Percentiles rank a stretch among this genome's conserved stretches.
Evolutionary conservation across 768 basidiomycete genomes (phyloP).

Genomic region (Naganishia onofrii): DNA sequence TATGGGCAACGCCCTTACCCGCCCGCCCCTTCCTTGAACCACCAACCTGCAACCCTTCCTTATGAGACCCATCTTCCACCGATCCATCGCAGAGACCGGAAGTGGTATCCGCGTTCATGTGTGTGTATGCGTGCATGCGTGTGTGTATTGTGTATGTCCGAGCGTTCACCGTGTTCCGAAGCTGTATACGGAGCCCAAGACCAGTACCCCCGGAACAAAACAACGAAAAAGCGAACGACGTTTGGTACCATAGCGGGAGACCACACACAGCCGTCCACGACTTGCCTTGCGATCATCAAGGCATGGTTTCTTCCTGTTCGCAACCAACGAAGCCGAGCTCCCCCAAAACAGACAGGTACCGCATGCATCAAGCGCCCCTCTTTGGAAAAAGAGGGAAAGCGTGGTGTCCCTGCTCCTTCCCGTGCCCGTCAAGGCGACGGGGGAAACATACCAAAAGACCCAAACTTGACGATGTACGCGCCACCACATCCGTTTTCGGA

Average conservation of each 20-base stretch:
- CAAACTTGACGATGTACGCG: not conserved
- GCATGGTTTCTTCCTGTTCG: conserved; percentile 2
- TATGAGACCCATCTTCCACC: too few species aligned
- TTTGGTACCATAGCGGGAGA: too few species aligned
- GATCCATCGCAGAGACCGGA: too few species aligned
- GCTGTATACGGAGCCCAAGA: too few species aligned
- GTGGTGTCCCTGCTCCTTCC: not conserved
- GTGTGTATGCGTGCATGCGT: conserved; percentile 4
- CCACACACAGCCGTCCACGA: too few species aligned
- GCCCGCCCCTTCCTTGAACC: not conserved
- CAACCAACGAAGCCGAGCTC: too few species aligned
- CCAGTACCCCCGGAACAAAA: too few species aligned
- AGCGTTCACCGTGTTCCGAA: too few species aligned
- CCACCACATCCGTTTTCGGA: not conserved
- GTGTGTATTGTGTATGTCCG: too few species aligned
- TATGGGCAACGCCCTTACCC: too few species aligned
- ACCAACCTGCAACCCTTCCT: not conserved
- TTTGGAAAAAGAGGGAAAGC: not conserved
- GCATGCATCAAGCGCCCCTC: not conserved
- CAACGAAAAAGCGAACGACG: too few species aligned
- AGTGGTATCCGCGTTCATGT: conserved; percentile 2
- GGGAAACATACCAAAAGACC: not conserved
- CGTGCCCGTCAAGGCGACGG: not conserved
- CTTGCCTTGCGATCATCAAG: not conserved
- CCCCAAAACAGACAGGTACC: too few species aligned